Evolutionary conservation across 768 basidiomycete genomes (phyloP), one percentile per base, ranked within the genome.

Genomic region (Lentinula aciculospora): DNA sequence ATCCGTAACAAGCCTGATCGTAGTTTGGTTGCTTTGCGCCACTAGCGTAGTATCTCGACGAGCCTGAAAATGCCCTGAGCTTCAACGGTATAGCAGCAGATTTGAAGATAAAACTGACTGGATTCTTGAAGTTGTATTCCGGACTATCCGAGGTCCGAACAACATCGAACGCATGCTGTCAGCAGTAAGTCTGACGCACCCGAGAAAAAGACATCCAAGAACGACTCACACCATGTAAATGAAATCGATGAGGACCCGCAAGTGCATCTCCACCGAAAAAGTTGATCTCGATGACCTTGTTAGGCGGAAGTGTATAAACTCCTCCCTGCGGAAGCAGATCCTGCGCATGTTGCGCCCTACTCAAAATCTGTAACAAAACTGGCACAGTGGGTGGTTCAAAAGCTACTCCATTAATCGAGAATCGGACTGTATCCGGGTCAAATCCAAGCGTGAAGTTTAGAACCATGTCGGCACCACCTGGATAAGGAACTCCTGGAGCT

Each of bases 1-100:
- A 60, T 83, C 79, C 2, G 81, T 80, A 9, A 68, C 63, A 70
- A 79, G 81, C 37, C 80, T 72, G 27, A 83, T 65, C 5, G 73
- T 74, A 27, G 76, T 75, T 12, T 63, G 63, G 31, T 68, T 63
- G 1, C 58, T 46, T 3, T 9, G 1, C 3, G 29, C 36, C 13
- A 66, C 67, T 6, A 62, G 49, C 28, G 49, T 62, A 12, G 80
- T 72, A 0, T 77, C 78, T 58, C 82, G 81, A 40, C 81, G 69
- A 19, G 39, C 34, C 51, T 53, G n/a, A 29, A 1, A 42, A 17
- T 42, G 7, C 7, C 21, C 40, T 42, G 12, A n/a, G 34, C 8
- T 25, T 34, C 31, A 28, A 27, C 27, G 45, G 27, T 51, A 27
- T n/a, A n/a, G n/a, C n/a, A n/a, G n/a, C n/a, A n/a, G n/a, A n/a